A percentile compares a stretch with the other conserved stretches of the same genome.
Conservation (phyloP, 257 asterid species). For the Solanum okadae region DNA sequence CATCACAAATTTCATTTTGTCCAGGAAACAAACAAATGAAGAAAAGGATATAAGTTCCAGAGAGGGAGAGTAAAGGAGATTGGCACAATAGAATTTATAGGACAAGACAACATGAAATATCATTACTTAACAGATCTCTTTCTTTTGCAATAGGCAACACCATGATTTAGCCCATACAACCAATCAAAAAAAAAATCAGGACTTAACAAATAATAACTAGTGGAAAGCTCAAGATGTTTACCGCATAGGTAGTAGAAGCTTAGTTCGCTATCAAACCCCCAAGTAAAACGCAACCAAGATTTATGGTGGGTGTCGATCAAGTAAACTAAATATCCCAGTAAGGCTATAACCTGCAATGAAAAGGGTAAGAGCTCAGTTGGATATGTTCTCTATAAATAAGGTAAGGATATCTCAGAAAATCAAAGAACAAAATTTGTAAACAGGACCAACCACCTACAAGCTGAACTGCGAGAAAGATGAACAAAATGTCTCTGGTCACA, state of each 20-base stretch:
- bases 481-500: slow-evolving; percentile 84
- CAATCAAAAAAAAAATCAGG: background rate
- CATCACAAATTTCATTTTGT: background rate
- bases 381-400: background rate
- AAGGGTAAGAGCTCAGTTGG: slow-evolving; percentile 2
- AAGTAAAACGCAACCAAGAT: slow-evolving; percentile 66
- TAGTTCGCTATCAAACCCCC: slow-evolving; percentile 70
- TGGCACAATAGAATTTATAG: background rate
- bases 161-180: background rate
- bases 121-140: background rate
- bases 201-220: background rate
- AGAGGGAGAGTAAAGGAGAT: background rate
- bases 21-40: background rate
- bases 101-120: background rate
- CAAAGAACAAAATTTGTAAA: background rate
- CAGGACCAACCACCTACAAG: slow-evolving; percentile 42
- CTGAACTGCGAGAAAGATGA: slow-evolving; percentile 78
- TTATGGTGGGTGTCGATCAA: slow-evolving; percentile 57
- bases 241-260: slow-evolving; percentile 93
- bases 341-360: slow-evolving; percentile 56
- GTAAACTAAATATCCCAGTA: slow-evolving; percentile 59
- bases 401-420: background rate
- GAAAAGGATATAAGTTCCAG: background rate
- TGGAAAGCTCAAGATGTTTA: slow-evolving; percentile 21
- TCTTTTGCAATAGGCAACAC: background rate